A percentile compares a stretch with the other conserved stretches of the same genome.
phyloP scores from a whole-genome alignment of 352 stramenopile genomes.

The Phytophthora rubi region DNA sequence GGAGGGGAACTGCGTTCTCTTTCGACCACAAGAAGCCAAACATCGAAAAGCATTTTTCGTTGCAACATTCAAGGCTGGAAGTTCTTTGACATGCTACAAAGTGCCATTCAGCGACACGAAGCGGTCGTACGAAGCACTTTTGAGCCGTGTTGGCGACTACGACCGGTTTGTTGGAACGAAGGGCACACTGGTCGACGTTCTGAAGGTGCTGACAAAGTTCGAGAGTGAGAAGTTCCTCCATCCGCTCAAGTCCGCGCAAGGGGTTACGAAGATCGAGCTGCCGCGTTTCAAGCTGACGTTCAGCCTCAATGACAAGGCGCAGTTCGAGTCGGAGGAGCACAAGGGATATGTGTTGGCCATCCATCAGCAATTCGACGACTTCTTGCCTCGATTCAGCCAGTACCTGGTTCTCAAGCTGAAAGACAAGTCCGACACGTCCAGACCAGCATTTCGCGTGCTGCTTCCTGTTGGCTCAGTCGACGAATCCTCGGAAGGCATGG shows the following conservation, averaged over 20 bases:
- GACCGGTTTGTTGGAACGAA: conserved; percentile 34
- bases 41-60: conserved; percentile 31
- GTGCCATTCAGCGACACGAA: conserved; percentile 39
- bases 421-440: conserved; percentile 20
- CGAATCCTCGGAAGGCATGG: conserved; percentile 9
- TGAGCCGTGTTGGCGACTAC: conserved; percentile 25
- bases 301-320: conserved; percentile 2
- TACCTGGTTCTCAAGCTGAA: conserved; percentile 45
- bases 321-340: not conserved
- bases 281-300: conserved; percentile 2
- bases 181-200: conserved; percentile 5
- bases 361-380: conserved; percentile 49
- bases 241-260: not conserved
- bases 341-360: conserved; percentile 42
- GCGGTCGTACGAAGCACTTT: conserved; percentile 18
- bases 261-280: not conserved
- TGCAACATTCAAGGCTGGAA: conserved; percentile 19
- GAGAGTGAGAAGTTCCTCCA: conserved; percentile 18
- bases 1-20: conserved; percentile 45
- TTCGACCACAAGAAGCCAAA: conserved; percentile 34
- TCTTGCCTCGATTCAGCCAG: conserved; percentile 43
- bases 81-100: conserved; percentile 35
- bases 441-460: conserved; percentile 34
- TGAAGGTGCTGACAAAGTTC: conserved; percentile 49
- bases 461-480: conserved; percentile 42